Base-by-base conservation (phyloP, 2,329 filamentous ascomycete species). In the Graphilbum ipis-grandicollis region DNA sequence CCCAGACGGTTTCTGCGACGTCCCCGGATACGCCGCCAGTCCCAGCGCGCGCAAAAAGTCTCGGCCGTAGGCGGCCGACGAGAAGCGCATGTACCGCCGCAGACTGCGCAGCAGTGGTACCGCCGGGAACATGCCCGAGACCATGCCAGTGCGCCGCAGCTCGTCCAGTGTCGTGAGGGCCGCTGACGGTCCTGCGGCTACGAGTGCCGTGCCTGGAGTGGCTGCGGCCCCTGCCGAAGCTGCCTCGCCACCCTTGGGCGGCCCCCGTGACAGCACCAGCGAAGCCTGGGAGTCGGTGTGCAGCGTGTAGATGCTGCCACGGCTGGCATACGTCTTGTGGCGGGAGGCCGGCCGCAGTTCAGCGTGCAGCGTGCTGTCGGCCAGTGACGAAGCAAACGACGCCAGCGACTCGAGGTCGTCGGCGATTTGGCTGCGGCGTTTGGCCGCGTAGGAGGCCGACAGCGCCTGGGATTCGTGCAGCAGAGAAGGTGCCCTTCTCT, bases 1-100 rank as follows among this genome's bases (percentile, higher is more conserved):
- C 12, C 21, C 21, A 5, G 21, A 23, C 21, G 6, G 21, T 9
- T 14, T 2, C 13, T 25, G 9, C 9, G 31, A 21, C 66, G 36
- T 61, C 3, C 64, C 58, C 33, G 68, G 52, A 43, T 66, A 7
- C 26, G 10, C 65, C 0, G 62, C 62, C 21, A 79, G 75, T 2
- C 73, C 72, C 57, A 78, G 62, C 18, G 76, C 59, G 38, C 68
- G 67, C 34, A 79, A 58, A 41, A 79, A 78, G 33, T 65, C 64
- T 1, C 70, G 71, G 0, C 75, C 74, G 39, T 79, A 79, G 0
- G 71, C 71, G 1, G 75, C 74, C 2, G 74, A 77, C 1, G 74
- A 72, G 46, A 75, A 79, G 3, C 70, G 64, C 57, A 78, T 75
- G 42, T 76, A 79, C 26, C 74, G 61, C 3, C 66, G 67, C 19